Evolutionary conservation across 768 basidiomycete genomes (phyloP).

Genomic region (Pleurotus platypus): DNA sequence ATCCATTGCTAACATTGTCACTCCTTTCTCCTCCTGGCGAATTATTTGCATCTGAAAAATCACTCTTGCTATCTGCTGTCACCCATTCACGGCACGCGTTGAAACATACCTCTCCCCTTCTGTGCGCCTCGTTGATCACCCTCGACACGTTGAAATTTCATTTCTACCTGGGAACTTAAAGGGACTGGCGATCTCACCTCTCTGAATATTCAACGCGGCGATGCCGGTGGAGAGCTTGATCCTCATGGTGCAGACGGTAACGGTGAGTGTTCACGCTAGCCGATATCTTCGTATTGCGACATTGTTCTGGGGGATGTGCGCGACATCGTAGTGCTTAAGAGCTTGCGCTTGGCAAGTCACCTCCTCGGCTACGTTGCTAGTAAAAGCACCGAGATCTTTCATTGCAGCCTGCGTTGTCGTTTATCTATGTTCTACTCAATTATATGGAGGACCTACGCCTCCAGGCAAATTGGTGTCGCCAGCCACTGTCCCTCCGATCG

Average conservation of each 20-base stretch:
- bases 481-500: no score
- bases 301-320: no score
- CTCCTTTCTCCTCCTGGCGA: not conserved
- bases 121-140: not conserved
- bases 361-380: no score
- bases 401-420: no score
- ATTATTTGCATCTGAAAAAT: not conserved
- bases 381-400: no score
- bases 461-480: no score
- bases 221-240: slow-evolving; percentile 55
- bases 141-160: not conserved
- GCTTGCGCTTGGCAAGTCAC: no score
- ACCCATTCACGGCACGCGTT: not conserved
- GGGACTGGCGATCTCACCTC: slow-evolving; percentile 63
- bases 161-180: slow-evolving; percentile 13
- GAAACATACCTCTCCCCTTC: not conserved
- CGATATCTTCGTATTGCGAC: no score
- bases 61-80: not conserved
- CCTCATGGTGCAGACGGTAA: slow-evolving; percentile 64
- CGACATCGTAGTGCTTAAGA: no score
- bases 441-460: no score
- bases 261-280: slow-evolving; percentile 23
- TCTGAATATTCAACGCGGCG: slow-evolving; percentile 59
- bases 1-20: not conserved
- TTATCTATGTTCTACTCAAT: no score